A percentile compares a stretch with the other conserved stretches of the same genome.
phyloP scores from a whole-genome alignment of 805 yeast species.

The Hanseniaspora meyeri region DNA sequence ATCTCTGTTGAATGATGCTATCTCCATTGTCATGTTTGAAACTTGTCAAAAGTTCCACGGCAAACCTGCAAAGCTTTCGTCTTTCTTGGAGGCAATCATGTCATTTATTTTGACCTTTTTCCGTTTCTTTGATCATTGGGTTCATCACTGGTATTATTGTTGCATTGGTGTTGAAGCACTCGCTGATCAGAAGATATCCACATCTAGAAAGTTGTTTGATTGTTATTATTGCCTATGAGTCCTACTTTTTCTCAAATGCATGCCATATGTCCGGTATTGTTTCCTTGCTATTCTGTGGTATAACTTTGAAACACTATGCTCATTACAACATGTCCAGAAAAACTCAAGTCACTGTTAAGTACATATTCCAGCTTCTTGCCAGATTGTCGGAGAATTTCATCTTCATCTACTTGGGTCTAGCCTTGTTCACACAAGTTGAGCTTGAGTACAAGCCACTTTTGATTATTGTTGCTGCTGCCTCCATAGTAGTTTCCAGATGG shows the following conservation, averaged over 20 bases:
- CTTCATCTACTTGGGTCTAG: slow-evolving; percentile 85
- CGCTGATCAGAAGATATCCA: slow-evolving; percentile 88
- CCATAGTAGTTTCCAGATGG: slow-evolving; percentile 93
- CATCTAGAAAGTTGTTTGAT: slow-evolving; percentile 92
- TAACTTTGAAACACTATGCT: slow-evolving; percentile 92
- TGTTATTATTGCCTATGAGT: slow-evolving; percentile 80
- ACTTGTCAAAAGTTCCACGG: slow-evolving; percentile 96
- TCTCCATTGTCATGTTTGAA: slow-evolving; percentile 97
- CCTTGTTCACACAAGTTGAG: slow-evolving; percentile 91
- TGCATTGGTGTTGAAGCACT: slow-evolving; percentile 80
- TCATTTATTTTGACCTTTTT: slow-evolving; percentile 85
- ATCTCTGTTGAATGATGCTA: slow-evolving; percentile 89
- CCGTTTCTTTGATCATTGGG: slow-evolving; percentile 83
- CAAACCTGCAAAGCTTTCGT: slow-evolving; percentile 56
- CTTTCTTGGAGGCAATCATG: slow-evolving; percentile 88
- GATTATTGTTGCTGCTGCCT: slow-evolving; percentile 77
- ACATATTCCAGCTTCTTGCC: slow-evolving; percentile 85
- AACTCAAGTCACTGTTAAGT: slow-evolving; percentile 91
- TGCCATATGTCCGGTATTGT: slow-evolving; percentile 99
- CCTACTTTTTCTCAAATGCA: slow-evolving; percentile 95
- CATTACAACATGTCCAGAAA: slow-evolving; percentile 94
- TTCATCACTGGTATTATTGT: slow-evolving; percentile 75
- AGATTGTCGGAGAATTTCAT: slow-evolving; percentile 93
- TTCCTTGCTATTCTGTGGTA: slow-evolving; percentile 87
- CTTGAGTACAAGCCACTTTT: slow-evolving; percentile 86